Evolutionary conservation across 2,329 filamentous ascomycete species (phyloP), one percentile per base, ranked within the genome.

Genomic region (Gnomoniopsis sp.): DNA sequence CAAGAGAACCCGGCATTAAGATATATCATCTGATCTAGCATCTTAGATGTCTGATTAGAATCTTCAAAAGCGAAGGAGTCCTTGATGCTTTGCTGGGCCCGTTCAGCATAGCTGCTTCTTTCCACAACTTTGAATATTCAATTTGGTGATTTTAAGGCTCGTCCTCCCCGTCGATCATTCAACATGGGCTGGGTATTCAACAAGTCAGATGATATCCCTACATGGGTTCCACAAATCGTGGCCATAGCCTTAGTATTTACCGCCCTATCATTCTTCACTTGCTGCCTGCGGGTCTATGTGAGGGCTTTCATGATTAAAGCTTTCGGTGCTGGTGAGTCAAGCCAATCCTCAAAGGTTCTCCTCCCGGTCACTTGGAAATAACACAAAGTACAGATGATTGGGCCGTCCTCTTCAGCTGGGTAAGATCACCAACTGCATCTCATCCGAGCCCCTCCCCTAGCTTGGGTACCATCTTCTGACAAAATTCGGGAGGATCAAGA

Each of bases 181-280:
- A 49, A n/a, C 6, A 55, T 48, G 53, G 53, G 44, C 30, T 55
- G 53, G 52, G 30, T 49, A 3, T 55, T 36, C 34, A 55, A 55
- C 19, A 21, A 30, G 14, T 30, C 53, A 17, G 19, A 30, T 21
- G 43, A 55, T 19, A 55, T 21, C 6, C 44, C 53, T 22, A 55
- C 53, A 19, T 48, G 53, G 53, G 53, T 26, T 6, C 53, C 53
- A 30, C 53, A 19, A 15, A 55, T 55, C 15, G 53, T 55, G 15
- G 43, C 30, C 14, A 55, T 55, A 15, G 26, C 46, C 19, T 6
- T 30, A 30, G 23, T 10, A 14, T 55, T 48, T 43, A 55, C 53
- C 6, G 15, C 26, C 33, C 19, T 55, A 12, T 55, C 53, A 23
- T 26, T 55, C 14, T 26, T 55, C 6, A 36, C 33, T 38, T 34